These are phyloP conservation scores for Polygonum maritimum DNA, from an alignment of 148 eudicot genomes.

Conservation along the genomic window DNA sequence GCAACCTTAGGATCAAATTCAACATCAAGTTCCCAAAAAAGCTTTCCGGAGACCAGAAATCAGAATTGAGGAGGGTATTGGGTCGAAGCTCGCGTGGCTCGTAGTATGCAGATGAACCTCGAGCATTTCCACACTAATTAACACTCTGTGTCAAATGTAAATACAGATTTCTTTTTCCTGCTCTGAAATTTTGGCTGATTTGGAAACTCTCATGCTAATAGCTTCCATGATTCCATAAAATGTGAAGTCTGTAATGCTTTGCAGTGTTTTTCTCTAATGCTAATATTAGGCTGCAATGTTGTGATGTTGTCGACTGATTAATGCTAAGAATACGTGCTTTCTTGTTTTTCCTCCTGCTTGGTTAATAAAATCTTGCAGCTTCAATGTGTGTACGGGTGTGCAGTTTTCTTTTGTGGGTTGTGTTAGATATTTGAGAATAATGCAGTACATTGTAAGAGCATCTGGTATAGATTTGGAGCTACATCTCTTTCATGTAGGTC, in stretches of 20 bases:
- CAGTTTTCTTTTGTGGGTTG: background rate
- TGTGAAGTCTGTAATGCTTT: slow-evolving; percentile 8
- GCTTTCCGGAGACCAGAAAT: slow-evolving; percentile 41
- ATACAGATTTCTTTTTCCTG: background rate
- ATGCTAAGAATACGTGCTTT: slow-evolving; percentile 2
- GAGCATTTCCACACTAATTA: background rate
- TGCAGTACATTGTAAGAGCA: background rate
- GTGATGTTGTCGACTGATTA: background rate
- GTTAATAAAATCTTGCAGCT: background rate
- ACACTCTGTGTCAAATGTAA: slow-evolving; percentile 7
- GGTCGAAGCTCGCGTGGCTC: slow-evolving; percentile 20
- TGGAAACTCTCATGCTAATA: slow-evolving; percentile 7
- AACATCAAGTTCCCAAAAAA: slow-evolving; percentile 46
- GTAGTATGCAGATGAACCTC: background rate
- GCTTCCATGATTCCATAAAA: slow-evolving; percentile 4
- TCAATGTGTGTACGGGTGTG: background rate
- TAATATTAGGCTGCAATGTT: background rate
- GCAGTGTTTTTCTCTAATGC: slow-evolving; percentile 1
- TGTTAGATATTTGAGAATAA: background rate
- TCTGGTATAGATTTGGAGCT: background rate
- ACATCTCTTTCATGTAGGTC: background rate
- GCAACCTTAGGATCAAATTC: slow-evolving; percentile 35
- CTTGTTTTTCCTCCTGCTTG: background rate
- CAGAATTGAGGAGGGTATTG: slow-evolving; percentile 43
- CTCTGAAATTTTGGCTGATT: slow-evolving; percentile 7